Evolutionary conservation across 345 rosid genomes (phyloP), one percentile per base, ranked within the genome.

Genomic region (Luvunga scandens): DNA sequence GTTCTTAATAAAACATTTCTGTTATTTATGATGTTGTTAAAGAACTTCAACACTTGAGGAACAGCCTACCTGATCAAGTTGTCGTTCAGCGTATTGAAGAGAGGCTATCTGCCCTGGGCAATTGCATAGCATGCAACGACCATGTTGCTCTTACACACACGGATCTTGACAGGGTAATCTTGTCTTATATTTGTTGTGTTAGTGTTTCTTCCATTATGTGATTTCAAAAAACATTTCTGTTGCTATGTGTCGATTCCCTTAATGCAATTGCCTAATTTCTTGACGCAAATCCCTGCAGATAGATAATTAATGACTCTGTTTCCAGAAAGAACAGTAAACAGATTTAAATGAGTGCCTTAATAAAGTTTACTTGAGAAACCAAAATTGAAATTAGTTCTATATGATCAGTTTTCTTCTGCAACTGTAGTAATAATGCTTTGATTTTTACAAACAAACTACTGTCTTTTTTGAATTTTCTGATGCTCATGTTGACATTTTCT

Each of bases 21-120:
- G 9, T 36, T 22, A n/a, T 24, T 56, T 73, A 0, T 73, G 25
- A 56, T 71, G 39, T 66, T 76, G 24, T 76, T 77, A 69, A 66
- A 97, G 98, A 97, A 82, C 98, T 97, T 84, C 96, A 94, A 66
- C 98, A 93, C 78, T 83, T 97, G 91, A 91, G 96, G 77, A 93
- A 97, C 75, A 97, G 98, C 84, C 87, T 94, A 72, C 99, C 99
- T 28, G 98, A 94, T 83, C 79, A 75, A 86, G 97, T 97, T 59
- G 95, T 93, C 59, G 97, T 97, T 75, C 98, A 90, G 85, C 86
- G 99, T 50, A 85, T 93, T n/a, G 98, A 94, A 7, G 98, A 94
- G 87, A 95, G 82, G 60, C 85, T 97, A 39, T 92, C 99, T 82
- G 98, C 99, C 25, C 87, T 97, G 64, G 98, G 99, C 25, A 97